Conservation (phyloP, 257 asterid species). For the Solanum bulbocastanum region DNA sequence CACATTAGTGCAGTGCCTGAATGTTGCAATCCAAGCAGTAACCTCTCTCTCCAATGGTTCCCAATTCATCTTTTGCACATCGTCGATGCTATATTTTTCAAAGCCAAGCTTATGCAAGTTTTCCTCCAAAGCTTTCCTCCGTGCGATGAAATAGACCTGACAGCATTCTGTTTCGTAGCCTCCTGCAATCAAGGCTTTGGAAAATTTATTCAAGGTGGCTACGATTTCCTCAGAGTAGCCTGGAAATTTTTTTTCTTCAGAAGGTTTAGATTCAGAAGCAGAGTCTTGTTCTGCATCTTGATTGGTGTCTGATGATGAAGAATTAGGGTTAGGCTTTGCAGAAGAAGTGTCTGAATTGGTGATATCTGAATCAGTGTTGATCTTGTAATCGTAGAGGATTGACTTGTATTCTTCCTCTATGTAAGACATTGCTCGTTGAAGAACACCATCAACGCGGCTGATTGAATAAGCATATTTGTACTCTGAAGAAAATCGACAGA, state of each 20-base stretch:
- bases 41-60: slow-evolving; percentile 67
- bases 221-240: slow-evolving; percentile 40
- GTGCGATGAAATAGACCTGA: slow-evolving; percentile 37
- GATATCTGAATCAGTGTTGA: background rate
- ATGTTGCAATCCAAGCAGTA: slow-evolving; percentile 44
- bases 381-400: slow-evolving; percentile 42
- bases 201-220: slow-evolving; percentile 21
- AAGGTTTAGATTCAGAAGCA: slow-evolving; percentile 4
- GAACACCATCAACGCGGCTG: slow-evolving; percentile 48
- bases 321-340: background rate
- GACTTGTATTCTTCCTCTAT: slow-evolving; percentile 66
- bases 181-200: slow-evolving; percentile 39
- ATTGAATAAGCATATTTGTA: slow-evolving; percentile 46
- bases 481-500: slow-evolving; percentile 32
- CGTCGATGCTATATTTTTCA: slow-evolving; percentile 66
- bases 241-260: slow-evolving; percentile 9
- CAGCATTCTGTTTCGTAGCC: slow-evolving; percentile 69
- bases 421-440: slow-evolving; percentile 61
- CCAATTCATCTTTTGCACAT: slow-evolving; percentile 67
- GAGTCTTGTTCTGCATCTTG: slow-evolving; percentile 17
- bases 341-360: background rate
- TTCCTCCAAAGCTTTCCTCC: slow-evolving; percentile 60
- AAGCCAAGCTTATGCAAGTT: slow-evolving; percentile 41
- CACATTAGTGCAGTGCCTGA: slow-evolving; percentile 26
- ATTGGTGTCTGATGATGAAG: background rate